Base-by-base conservation (phyloP, 2,329 filamentous ascomycete species). In the Ophiostoma montium region DNA sequence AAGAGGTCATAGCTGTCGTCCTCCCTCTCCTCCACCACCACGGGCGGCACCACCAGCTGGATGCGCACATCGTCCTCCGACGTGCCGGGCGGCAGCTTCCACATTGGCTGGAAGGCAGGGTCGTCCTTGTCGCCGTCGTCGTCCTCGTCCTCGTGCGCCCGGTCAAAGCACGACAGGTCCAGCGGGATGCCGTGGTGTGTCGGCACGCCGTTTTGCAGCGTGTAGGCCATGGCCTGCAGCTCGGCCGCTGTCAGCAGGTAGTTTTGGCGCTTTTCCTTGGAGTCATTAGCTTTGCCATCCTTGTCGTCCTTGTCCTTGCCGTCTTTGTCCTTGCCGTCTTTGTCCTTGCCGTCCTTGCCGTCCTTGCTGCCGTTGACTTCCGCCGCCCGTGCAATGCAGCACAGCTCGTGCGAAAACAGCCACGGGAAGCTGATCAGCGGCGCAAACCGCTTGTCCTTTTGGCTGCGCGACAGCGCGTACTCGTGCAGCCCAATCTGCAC, bases 381-480 rank as follows among this genome's bases (percentile, higher is more conserved):
- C 32, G 42, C 19, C 21, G n/a, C 23, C 23, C 16, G n/a, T 15
- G 33, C 84, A 57, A 94, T 80, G 44, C 72, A 72, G 1, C 83
- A 81, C 4, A 94, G 69, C 52, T 87, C 75, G 41, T 74, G 72
- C 12, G 80, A 72, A 55, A 96, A 94, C 2, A 96, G 69, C 92
- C 92, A 98, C 0, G 92, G 90, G 57, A 95, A 96, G 52, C 83
- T 92, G 57, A 95, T 92, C 9, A 96, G 68, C 0, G 92, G 90
- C 71, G 88, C 82, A 2, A 68, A 66, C 9, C 68, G 68, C 2
- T 69, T 58, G 18, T 33, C 32, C 11, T 35, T 41, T 5, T 42
- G 11, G 10, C 31, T 35, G 8, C 39, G 23, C 15, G 39, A 30
- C 7, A 35, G 21, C 57, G 50, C 2, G 65, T 67, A 59, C 56